Base-by-base conservation (phyloP, 345 rosid genomes). In the Gossypium stocksii region DNA sequence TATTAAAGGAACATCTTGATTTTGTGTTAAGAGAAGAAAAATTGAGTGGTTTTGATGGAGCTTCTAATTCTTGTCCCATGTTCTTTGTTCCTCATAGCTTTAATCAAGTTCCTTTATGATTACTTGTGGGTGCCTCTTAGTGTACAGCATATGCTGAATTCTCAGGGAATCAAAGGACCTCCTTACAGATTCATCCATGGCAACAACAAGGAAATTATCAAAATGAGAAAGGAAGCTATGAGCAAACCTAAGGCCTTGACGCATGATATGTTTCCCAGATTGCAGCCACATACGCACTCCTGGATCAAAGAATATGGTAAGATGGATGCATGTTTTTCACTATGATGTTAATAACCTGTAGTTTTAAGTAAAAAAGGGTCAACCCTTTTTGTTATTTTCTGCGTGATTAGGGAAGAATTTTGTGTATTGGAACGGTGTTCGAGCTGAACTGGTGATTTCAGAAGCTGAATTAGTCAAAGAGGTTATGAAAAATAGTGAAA, bases 391-490 rank as follows among this genome's bases (percentile, higher is more conserved):
- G 25, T 23, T 45, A 2, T 10, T 53, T 41, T n/a, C 8, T 0
- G 19, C 10, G 4, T 29, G 9, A 43, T 14, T 23, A 83, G 85
- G 84, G 76, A 74, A 56, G 72, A 85, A 76, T 23, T 82, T 76
- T 60, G 75, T 88, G 13, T 20, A 2, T 2, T 85, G 89, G 89
- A 20, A 51, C 9, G 86, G 87, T 22, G n/a, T 60, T 23, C 59
- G n/a, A 61, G 78, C 91, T 66, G 80, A 76, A 19, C 27, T 88
- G 48, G 78, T 80, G 3, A 73, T 84, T 52, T 70, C 83, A 2
- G 83, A 86, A 34, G 80, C 87, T 15, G 81, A 81, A 60, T 74
- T 80, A 59, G 43, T 80, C 19, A 83, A 85, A 76, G 85, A 88
- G 73, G 44, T 88, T 51, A 41, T 88, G 27, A 77, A 61, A 70